Evolutionary conservation across 768 basidiomycete genomes (phyloP).

Genomic region (Amanita pallidorosea): DNA sequence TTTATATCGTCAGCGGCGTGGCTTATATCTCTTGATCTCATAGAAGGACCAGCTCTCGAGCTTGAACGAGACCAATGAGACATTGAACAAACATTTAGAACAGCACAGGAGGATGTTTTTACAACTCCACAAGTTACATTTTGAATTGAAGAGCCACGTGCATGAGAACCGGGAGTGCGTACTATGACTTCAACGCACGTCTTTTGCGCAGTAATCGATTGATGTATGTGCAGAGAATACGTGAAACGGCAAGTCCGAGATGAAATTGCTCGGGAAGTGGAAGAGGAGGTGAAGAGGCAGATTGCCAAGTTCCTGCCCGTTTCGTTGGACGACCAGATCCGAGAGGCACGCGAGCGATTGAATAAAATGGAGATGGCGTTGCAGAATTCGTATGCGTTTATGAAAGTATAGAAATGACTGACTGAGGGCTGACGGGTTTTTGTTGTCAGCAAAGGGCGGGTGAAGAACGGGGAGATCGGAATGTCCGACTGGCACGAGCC

Average conservation of each 20-base stretch:
- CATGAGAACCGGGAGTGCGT: neutral
- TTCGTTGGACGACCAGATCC: slow-evolving; percentile 30
- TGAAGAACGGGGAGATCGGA: slow-evolving; percentile 25
- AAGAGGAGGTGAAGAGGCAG: slow-evolving; percentile 35
- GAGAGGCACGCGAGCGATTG: slow-evolving; percentile 32
- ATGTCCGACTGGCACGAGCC: slow-evolving; percentile 21
- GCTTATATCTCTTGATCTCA: neutral
- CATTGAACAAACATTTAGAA: neutral
- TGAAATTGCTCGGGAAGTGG: slow-evolving; percentile 27
- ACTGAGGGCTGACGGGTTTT: neutral
- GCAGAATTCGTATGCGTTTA: slow-evolving; percentile 34
- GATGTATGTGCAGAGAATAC: neutral
- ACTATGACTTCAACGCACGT: neutral
- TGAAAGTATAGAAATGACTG: neutral
- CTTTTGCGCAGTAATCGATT: neutral
- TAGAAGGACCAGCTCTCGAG: neutral
- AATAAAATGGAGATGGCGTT: slow-evolving; percentile 32
- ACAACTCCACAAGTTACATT: neutral
- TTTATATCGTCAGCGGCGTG: neutral
- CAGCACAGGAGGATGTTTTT: neutral
- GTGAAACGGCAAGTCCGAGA: neutral
- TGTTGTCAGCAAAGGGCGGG: slow-evolving; percentile 25
- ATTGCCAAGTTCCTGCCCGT: slow-evolving; percentile 38
- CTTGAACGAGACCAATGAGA: neutral
- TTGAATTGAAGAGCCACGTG: neutral